Evolutionary conservation across 805 yeast genomes (phyloP).

Genomic region (Clavispora fructus): DNA sequence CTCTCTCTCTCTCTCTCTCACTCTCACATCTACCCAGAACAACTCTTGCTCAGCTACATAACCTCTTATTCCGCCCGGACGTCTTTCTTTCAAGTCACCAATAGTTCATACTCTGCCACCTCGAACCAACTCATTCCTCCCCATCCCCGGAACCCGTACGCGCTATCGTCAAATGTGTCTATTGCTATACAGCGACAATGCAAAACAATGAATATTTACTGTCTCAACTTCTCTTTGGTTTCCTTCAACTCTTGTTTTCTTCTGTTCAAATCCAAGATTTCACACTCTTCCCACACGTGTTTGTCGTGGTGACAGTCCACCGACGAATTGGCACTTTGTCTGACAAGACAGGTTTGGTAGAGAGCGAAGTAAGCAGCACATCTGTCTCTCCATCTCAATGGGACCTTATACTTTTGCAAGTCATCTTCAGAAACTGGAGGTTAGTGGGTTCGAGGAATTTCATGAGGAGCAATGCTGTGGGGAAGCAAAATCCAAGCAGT

Average conservation of each 20-base stretch:
- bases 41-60: too few relatives aligned
- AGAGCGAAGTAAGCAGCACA: constrained; percentile 58
- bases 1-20: background rate
- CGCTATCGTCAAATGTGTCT: background rate
- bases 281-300: constrained; percentile 82
- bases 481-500: too few relatives aligned
- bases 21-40: too few relatives aligned
- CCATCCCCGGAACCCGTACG: too few relatives aligned
- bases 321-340: constrained; percentile 39
- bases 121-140: too few relatives aligned
- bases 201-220: constrained; percentile 2
- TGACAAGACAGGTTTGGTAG: constrained; percentile 38
- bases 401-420: constrained; percentile 73
- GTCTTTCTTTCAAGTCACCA: too few relatives aligned
- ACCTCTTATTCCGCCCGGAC: too few relatives aligned
- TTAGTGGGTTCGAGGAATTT: constrained; percentile 11
- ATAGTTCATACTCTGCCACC: too few relatives aligned
- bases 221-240: constrained; percentile 39
- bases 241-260: constrained; percentile 68
- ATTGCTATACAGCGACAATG: constrained; percentile 3
- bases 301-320: constrained; percentile 68
- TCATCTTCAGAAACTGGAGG: constrained; percentile 70
- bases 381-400: constrained; percentile 76
- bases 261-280: constrained; percentile 74
- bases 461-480: background rate